Evolutionary conservation across 371 early-diverging fungal genomes (phyloP), one percentile per base, ranked within the genome.

Genomic region (Mucor saturninus): DNA sequence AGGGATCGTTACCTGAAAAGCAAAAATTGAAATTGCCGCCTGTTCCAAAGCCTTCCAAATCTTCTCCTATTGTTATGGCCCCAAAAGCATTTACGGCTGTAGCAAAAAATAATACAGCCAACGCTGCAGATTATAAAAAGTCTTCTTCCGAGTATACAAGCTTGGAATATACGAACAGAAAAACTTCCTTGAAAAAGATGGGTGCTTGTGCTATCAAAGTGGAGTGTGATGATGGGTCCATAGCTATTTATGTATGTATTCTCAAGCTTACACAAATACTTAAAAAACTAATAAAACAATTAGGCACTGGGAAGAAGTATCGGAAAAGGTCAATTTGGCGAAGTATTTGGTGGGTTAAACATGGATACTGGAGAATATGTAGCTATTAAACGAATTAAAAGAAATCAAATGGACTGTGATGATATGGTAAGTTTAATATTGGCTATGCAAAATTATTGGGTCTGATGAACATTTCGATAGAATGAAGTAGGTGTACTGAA

Each of bases 251-350:
- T 64, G 71, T 71, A 67, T 58, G 67, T 53, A 15, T 40, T 45
- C 5, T 26, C 2, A 50, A 37, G 15, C 2, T 37, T 7, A 30
- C 29, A 49, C 8, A 21, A 39, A 37, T 55, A 8, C 15, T 62
- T 26, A 28, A 38, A 5, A 28, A 28, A 43, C 10, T 26, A 5
- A 43, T 0, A 10, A 29, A 15, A 7, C 38, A 30, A 21, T 13
- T 65, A 86, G 84, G 91, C 94, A 76, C 80, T 94, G 9, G 95
- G 96, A 1, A 91, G 91, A 63, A 94, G 93, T 64, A 92, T 96
- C 38, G 97, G 97, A 3, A 89, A 91, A 64, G 97, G 97, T 2
- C 95, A 95, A 50, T 95, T 95, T 69, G 97, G 95, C 8, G 78
- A 89, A 5, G 97, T 96, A 0, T 91, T 91, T 69, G 82, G 72